A percentile compares a stretch with the other conserved stretches of the same genome.
phyloP scores from a whole-genome alignment of 1,284 basidiomycete species.

The Sporisorium scitamineum region DNA sequence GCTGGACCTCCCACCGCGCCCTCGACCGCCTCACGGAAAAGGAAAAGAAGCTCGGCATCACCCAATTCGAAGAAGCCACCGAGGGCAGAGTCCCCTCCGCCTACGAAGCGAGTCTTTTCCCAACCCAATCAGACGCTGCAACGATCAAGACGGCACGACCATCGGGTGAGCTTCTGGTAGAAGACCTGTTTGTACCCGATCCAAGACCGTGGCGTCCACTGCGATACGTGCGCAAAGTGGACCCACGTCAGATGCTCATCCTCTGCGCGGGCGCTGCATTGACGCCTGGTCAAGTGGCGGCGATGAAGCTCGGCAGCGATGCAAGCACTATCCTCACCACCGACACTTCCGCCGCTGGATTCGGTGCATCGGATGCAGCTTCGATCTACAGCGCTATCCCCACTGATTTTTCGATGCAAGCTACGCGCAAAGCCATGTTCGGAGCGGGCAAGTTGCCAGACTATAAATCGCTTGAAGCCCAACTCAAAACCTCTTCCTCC shows the following conservation, averaged over 20 bases:
- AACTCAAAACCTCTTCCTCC: slow-evolving; percentile 17
- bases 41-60: slow-evolving; percentile 52
- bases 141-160: slow-evolving; percentile 26
- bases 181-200: slow-evolving; percentile 62
- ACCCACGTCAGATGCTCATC: slow-evolving; percentile 66
- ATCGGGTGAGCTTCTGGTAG: slow-evolving; percentile 31
- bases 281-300: slow-evolving; percentile 44
- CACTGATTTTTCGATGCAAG: slow-evolving; percentile 36
- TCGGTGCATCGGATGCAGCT: slow-evolving; percentile 11
- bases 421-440: slow-evolving; percentile 41
- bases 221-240: slow-evolving; percentile 62
- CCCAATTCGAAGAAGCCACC: slow-evolving; percentile 48
- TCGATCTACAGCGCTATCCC: slow-evolving; percentile 41
- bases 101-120: slow-evolving; percentile 37
- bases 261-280: slow-evolving; percentile 57
- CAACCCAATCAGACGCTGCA: slow-evolving; percentile 20
- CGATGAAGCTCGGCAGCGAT: slow-evolving; percentile 35
- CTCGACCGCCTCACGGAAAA: slow-evolving; percentile 48
- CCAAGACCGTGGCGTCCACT: slow-evolving; percentile 62
- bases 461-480: slow-evolving; percentile 42
- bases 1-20: slow-evolving; percentile 40
- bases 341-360: slow-evolving; percentile 4
- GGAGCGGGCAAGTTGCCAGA: slow-evolving; percentile 46
- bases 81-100: slow-evolving; percentile 46
- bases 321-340: slow-evolving; percentile 27